Conservation (phyloP, 2,329 filamentous ascomycete genomes). For the Penicillium sp. region DNA sequence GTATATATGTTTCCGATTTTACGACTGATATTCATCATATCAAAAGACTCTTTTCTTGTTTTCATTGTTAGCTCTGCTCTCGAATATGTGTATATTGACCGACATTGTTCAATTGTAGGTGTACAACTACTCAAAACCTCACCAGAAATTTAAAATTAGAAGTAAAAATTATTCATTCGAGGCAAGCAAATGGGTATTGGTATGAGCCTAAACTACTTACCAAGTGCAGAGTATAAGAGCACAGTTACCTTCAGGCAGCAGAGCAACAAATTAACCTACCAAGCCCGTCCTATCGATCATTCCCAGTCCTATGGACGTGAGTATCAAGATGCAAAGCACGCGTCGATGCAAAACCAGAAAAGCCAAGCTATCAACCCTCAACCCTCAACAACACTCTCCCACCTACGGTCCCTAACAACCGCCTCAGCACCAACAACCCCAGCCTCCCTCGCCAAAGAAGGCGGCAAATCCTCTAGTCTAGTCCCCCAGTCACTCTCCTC, state of each 20-base stretch:
- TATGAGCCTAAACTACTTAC: not conserved
- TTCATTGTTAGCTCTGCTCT: not conserved
- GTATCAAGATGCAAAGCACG: not conserved
- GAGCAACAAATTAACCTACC: not conserved
- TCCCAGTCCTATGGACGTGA: too few species aligned
- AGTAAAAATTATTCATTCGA: too few species aligned
- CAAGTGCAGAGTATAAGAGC: too few species aligned
- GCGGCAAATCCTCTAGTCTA: constrained; percentile 57
- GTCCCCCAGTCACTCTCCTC: constrained; percentile 67
- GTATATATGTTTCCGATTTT: constrained; percentile 7
- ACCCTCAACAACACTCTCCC: not conserved
- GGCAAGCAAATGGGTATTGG: not conserved
- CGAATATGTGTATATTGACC: not conserved
- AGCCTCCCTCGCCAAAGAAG: constrained; percentile 43
- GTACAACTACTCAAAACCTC: not conserved
- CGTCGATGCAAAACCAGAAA: not conserved
- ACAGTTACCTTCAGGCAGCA: not conserved
- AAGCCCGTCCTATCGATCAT: not conserved
- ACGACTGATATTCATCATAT: not conserved
- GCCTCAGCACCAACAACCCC: not conserved
- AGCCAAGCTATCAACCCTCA: not conserved
- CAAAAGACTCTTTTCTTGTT: not conserved
- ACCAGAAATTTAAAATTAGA: not conserved
- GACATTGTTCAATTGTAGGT: not conserved
- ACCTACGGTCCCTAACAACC: not conserved